Base-by-base conservation (phyloP, 371 early-diverging fungal species). In the Syncephalastrum monosporum region DNA sequence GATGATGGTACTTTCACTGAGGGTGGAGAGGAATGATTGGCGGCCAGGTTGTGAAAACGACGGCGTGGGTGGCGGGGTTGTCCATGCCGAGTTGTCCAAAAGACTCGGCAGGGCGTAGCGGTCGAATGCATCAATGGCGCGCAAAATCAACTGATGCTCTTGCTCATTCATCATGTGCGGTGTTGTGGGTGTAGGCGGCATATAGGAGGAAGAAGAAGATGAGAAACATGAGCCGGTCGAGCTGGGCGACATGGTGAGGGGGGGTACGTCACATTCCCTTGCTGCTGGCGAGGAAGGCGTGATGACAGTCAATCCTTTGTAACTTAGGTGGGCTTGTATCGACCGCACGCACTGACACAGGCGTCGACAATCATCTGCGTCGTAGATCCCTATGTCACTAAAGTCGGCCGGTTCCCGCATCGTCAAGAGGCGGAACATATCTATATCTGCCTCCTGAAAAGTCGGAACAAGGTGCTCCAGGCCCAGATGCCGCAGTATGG, bases 401-500 rank as follows among this genome's bases (percentile, higher is more conserved):
- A 65, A 73, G 56, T 74, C 70, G 14, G 42, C 42, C 5, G 63
- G 50, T 24, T 63, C 60, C 15, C 51, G 56, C 66, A 68, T 68
- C 41, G 47, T 24, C 41, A 74, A 48, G 23, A 70, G 57, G 8
- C 51, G 50, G n/a, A 64, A 52, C 10, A 68, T 24, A 48, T 68
- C 68, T 24, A 74, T 61, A 4, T 59, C 47, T 7, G 54, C 60
- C n/a, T 64, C 24, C 24, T 74, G 58, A 56, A 74, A 68, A 24
- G 63, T 19, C 6, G 74, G 71, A 46, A 70, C 61, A 48, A 68
- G 62, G 25, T 66, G 68, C 49, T 63, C 62, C n/a, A 74, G 52
- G 10, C 55, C 61, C 41, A 74, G 49, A 42, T 68, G 65, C n/a
- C 24, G 42, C 5, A 73, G 63, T 3, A 73, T 55, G 51, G 64